Conservation (phyloP, 2,329 filamentous ascomycete species). For the Venturia effusa region DNA sequence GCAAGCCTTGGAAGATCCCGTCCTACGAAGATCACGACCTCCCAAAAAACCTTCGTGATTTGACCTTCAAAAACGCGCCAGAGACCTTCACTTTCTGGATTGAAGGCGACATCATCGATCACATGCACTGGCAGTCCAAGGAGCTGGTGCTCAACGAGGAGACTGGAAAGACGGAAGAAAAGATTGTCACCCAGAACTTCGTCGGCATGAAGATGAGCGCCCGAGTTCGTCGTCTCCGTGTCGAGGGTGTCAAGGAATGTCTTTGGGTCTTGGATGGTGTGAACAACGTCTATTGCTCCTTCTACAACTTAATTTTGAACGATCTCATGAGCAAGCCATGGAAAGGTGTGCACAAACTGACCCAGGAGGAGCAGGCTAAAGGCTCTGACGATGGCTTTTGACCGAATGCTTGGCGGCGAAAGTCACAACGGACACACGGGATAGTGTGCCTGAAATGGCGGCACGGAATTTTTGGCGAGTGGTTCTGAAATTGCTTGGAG, state of each 20-base stretch:
- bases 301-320: conserved; percentile 10
- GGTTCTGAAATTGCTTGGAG: background rate
- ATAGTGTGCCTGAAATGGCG: background rate
- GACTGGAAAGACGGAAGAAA: background rate
- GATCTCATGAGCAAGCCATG: conserved; percentile 1
- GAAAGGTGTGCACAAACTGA: background rate
- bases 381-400: background rate
- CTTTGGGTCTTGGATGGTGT: conserved; percentile 14
- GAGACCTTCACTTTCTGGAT: conserved; percentile 45
- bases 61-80: conserved; percentile 14
- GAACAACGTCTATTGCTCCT: conserved; percentile 3
- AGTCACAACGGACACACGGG: background rate
- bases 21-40: conserved; percentile 28
- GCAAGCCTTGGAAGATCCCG: conserved; percentile 38
- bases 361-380: background rate
- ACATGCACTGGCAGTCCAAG: background rate
- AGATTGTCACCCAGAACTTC: conserved; percentile 20
- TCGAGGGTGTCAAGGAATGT: conserved; percentile 19
- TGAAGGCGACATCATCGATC: conserved; percentile 42
- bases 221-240: conserved; percentile 11
- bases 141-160: background rate
- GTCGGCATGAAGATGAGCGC: conserved; percentile 43
- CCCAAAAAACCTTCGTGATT: conserved; percentile 17
- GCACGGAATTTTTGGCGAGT: background rate
- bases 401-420: background rate